phyloP scores from a whole-genome alignment of 192 early-diverging fungal species.

The Cladochytrium replicatum region DNA sequence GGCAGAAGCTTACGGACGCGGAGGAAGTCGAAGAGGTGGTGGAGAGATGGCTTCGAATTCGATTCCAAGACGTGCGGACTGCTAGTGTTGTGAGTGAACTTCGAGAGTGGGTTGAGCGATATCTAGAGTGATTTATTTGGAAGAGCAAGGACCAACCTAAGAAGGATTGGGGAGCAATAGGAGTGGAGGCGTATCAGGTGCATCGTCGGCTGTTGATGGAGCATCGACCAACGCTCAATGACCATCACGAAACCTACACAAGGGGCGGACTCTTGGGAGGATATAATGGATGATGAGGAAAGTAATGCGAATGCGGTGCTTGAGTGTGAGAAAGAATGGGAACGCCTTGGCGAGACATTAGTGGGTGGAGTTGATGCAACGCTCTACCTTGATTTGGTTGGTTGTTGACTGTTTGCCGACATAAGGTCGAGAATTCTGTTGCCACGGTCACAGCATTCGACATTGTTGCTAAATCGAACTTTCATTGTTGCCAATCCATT shows the following conservation, averaged over 20 bases:
- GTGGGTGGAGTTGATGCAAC: conserved; percentile 11
- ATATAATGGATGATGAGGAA: not conserved
- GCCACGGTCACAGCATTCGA: too few species aligned
- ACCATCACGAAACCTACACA: too few species aligned
- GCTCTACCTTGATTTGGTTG: too few species aligned
- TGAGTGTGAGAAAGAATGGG: conserved; percentile 5
- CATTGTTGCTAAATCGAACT: too few species aligned
- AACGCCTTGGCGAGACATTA: conserved; percentile 11
- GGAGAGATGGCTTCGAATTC: conserved; percentile 19
- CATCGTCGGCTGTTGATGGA: too few species aligned
- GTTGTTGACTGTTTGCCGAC: too few species aligned
- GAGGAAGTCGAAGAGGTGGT: conserved; percentile 9
- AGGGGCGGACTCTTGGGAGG: too few species aligned
- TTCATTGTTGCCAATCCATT: too few species aligned
- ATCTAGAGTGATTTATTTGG: conserved; percentile 32
- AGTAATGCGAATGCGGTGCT: not conserved
- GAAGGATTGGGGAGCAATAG: too few species aligned
- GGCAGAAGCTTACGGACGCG: not conserved
- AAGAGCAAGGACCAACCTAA: conserved; percentile 1
- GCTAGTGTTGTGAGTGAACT: conserved; percentile 18
- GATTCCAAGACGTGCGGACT: conserved; percentile 10
- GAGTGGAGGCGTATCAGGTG: too few species aligned
- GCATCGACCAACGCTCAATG: too few species aligned
- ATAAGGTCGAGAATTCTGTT: too few species aligned
- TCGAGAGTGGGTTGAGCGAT: conserved; percentile 17